phyloP scores from a whole-genome alignment of 2,329 filamentous ascomycete species.

The Elsinoe ampelina region DNA sequence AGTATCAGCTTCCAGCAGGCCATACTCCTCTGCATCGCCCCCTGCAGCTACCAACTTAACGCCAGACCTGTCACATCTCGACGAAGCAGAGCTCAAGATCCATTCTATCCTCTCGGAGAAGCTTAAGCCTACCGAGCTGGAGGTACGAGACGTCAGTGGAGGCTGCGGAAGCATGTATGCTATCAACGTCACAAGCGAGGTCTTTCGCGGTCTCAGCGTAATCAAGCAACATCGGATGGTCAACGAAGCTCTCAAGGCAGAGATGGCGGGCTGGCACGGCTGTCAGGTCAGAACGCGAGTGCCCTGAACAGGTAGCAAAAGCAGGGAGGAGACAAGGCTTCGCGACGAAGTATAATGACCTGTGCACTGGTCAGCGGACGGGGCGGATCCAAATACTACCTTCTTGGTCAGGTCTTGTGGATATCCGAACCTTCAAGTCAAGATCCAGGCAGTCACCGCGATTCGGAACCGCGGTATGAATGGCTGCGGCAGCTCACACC shows the following conservation, averaged over 20 bases:
- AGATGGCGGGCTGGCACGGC: slow-evolving; percentile 75
- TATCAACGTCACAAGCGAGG: slow-evolving; percentile 63
- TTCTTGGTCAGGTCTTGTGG: too few relatives aligned
- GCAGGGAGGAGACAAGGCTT: too few relatives aligned
- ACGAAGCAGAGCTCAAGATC: slow-evolving; percentile 5
- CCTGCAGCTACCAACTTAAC: background rate
- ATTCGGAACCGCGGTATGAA: too few relatives aligned
- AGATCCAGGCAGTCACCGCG: too few relatives aligned
- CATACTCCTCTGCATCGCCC: background rate
- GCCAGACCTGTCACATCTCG: slow-evolving; percentile 7
- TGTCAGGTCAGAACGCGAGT: slow-evolving; percentile 67
- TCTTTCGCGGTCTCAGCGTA: slow-evolving; percentile 61
- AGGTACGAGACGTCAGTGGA: slow-evolving; percentile 72
- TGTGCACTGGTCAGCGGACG: too few relatives aligned
- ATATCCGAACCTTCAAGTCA: too few relatives aligned
- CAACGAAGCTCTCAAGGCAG: slow-evolving; percentile 61
- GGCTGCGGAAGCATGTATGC: slow-evolving; percentile 84
- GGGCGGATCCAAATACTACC: too few relatives aligned
- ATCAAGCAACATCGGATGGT: slow-evolving; percentile 79
- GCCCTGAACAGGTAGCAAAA: slow-evolving; percentile 20
- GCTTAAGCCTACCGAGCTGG: slow-evolving; percentile 20
- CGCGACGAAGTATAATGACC: too few relatives aligned
- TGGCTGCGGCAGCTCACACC: too few relatives aligned
- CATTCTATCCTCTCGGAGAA: background rate
- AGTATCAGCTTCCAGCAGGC: background rate